A percentile compares a stretch with the other conserved stretches of the same genome.
Conservation (phyloP, 257 asterid species). For the Capsicum rhomboideum region DNA sequence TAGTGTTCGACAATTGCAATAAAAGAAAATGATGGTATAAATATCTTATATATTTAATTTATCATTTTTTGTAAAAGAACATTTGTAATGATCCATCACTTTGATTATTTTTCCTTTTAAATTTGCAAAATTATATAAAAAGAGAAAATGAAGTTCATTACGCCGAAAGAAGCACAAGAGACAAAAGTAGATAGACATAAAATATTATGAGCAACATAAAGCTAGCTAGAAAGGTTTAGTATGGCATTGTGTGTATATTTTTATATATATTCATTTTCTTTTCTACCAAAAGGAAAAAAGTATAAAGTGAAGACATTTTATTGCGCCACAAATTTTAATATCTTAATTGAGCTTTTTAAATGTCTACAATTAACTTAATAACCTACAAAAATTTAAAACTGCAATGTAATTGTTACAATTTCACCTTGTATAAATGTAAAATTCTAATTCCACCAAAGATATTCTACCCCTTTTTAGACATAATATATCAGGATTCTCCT, state of each 20-base stretch:
- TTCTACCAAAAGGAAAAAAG: neutral
- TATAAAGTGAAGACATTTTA: neutral
- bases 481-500: neutral
- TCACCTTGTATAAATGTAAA: neutral
- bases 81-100: neutral
- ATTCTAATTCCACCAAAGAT: neutral
- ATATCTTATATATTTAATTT: neutral
- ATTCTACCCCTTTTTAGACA: neutral
- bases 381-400: neutral
- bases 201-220: neutral
- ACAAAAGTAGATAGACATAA: neutral
- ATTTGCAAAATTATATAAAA: neutral
- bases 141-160: neutral
- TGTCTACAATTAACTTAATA: too few species aligned
- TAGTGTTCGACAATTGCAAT: neutral
- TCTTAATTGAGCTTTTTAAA: too few species aligned
- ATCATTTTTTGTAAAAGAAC: neutral
- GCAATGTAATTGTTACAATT: neutral
- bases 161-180: slow-evolving; percentile 4
- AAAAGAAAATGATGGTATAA: neutral
- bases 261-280: neutral
- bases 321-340: neutral
- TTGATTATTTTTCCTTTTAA: neutral
- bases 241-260: neutral
- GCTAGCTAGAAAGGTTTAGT: neutral